These are phyloP conservation scores for Venturia effusa DNA, from an alignment of 2,329 filamentous ascomycete species.

Conservation along the genomic window DNA sequence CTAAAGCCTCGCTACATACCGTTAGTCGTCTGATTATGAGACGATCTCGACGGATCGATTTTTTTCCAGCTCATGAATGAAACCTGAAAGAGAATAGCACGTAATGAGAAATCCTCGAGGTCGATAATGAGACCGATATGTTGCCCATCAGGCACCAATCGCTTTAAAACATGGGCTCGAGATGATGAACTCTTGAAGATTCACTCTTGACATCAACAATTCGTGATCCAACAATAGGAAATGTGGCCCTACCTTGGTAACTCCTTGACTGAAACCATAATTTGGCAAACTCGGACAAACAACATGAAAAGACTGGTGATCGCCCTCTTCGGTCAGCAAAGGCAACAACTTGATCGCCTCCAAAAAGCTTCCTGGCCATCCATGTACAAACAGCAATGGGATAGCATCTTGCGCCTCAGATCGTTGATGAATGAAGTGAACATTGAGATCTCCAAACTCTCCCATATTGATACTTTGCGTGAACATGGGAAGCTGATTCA, in stretches of 20 bases:
- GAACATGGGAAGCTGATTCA: slow-evolving; percentile 46
- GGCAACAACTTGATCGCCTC: slow-evolving; percentile 54
- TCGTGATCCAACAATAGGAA: neutral
- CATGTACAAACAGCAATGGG: slow-evolving; percentile 57
- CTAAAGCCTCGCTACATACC: slow-evolving; percentile 31
- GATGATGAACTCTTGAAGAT: too few species aligned
- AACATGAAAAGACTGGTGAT: slow-evolving; percentile 36
- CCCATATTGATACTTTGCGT: slow-evolving; percentile 42
- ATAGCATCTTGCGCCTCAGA: slow-evolving; percentile 43
- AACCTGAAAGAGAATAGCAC: neutral
- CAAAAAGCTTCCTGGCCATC: slow-evolving; percentile 59
- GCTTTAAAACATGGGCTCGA: too few species aligned
- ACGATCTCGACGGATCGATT: neutral
- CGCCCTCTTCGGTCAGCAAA: slow-evolving; percentile 24
- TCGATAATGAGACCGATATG: too few species aligned
- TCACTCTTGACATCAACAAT: neutral
- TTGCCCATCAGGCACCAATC: too few species aligned
- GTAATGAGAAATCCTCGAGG: too few species aligned
- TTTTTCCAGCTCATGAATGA: neutral
- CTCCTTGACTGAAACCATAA: slow-evolving; percentile 41
- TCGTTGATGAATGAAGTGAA: slow-evolving; percentile 55
- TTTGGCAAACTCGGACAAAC: slow-evolving; percentile 45
- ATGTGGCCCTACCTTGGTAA: slow-evolving; percentile 36
- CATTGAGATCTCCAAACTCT: slow-evolving; percentile 47
- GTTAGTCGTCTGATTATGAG: neutral